These are phyloP conservation scores for Sugiyamaella boreocaroliniensis DNA, from an alignment of 805 yeast species.

Conservation along the genomic window DNA sequence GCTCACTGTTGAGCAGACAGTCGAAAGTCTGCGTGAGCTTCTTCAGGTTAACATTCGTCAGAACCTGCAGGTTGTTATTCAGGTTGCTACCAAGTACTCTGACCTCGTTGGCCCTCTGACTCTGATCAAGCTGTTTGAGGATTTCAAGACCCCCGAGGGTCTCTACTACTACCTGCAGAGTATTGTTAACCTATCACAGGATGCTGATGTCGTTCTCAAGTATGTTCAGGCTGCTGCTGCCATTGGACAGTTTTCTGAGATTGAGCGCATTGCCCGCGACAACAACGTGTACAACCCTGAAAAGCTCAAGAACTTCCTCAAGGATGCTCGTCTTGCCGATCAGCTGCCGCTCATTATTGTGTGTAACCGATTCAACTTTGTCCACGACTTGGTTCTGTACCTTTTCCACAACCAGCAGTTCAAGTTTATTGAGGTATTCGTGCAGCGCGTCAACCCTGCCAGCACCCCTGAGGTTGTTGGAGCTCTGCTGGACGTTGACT, in stretches of 20 bases:
- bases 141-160: slow-evolving; percentile 87
- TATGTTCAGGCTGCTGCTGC: slow-evolving; percentile 92
- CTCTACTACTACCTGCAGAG: slow-evolving; percentile 89
- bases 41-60: slow-evolving; percentile 71
- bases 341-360: slow-evolving; percentile 95
- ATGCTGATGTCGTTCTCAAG: slow-evolving; percentile 91
- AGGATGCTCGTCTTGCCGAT: slow-evolving; percentile 88
- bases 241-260: slow-evolving; percentile 84
- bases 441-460: slow-evolving; percentile 93
- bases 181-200: slow-evolving; percentile 88
- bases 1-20: slow-evolving; percentile 87
- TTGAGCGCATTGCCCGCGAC: slow-evolving; percentile 91
- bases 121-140: slow-evolving; percentile 87
- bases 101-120: slow-evolving; percentile 84
- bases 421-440: slow-evolving; percentile 96
- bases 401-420: slow-evolving; percentile 92
- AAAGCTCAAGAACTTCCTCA: slow-evolving; percentile 92
- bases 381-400: slow-evolving; percentile 88
- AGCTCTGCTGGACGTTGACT: slow-evolving; percentile 92
- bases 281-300: slow-evolving; percentile 94
- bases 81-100: slow-evolving; percentile 93
- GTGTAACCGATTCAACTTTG: slow-evolving; percentile 85
- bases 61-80: slow-evolving; percentile 88
- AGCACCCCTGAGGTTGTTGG: slow-evolving; percentile 96
- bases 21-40: slow-evolving; percentile 81